A percentile compares a stretch with the other conserved stretches of the same genome.
phyloP scores from a whole-genome alignment of 1,284 basidiomycete species.

The Cerioporus squamosus region DNA sequence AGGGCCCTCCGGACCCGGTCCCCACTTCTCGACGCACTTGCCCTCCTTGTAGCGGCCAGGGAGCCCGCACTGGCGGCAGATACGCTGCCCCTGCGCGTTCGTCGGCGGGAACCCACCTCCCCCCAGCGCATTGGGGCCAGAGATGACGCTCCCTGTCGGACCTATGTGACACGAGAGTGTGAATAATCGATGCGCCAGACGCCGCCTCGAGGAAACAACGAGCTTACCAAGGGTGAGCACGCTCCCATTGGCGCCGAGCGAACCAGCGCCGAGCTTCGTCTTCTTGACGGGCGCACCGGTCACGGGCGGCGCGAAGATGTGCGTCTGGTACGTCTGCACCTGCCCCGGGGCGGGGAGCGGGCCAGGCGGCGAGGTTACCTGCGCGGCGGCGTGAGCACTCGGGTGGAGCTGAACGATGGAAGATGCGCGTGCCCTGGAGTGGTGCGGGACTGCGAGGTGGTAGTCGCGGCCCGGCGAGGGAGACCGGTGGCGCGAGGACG shows the following conservation, averaged over 20 bases:
- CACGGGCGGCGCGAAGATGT: slow-evolving; percentile 70
- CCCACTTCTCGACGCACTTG: slow-evolving; percentile 88
- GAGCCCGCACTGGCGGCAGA: slow-evolving; percentile 74
- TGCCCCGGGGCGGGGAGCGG: slow-evolving; percentile 43
- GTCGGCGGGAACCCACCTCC: slow-evolving; percentile 53
- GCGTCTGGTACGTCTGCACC: slow-evolving; percentile 59
- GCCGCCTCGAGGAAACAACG: not conserved
- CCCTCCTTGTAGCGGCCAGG: slow-evolving; percentile 79
- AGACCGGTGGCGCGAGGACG: slow-evolving; percentile 30
- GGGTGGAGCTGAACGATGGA: slow-evolving; percentile 29
- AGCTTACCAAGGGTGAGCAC: slow-evolving; percentile 31
- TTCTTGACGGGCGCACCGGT: slow-evolving; percentile 72
- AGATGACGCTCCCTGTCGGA: slow-evolving; percentile 32
- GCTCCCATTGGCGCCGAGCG: slow-evolving; percentile 29
- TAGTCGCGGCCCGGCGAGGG: slow-evolving; percentile 30
- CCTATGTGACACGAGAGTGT: slow-evolving; percentile 14
- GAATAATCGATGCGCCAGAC: not conserved
- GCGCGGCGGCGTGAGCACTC: slow-evolving; percentile 12
- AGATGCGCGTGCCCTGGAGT: slow-evolving; percentile 28
- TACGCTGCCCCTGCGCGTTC: slow-evolving; percentile 69
- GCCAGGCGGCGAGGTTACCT: slow-evolving; percentile 26
- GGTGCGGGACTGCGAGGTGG: slow-evolving; percentile 27
- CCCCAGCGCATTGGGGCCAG: slow-evolving; percentile 32
- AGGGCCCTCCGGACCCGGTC: slow-evolving; percentile 80
- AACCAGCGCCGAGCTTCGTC: slow-evolving; percentile 26